A percentile compares a stretch with the other conserved stretches of the same genome.
phyloP scores from a whole-genome alignment of 164 flowering plant genomes.

The Magnolia sinica region DNA sequence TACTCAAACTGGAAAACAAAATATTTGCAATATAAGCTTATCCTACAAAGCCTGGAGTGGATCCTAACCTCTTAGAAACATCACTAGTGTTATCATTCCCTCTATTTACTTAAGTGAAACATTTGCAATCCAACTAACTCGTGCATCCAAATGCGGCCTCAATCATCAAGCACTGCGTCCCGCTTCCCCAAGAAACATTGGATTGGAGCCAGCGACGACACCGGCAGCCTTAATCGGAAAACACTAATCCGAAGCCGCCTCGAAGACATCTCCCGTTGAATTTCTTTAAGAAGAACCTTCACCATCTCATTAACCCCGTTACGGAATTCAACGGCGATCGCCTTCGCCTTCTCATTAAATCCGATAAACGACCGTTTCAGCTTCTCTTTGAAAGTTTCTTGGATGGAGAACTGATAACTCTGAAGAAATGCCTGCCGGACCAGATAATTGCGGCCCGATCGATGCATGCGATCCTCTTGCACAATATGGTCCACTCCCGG shows the following conservation, averaged over 20 bases:
- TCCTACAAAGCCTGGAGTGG: too few species aligned
- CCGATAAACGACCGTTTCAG: constrained; percentile 14
- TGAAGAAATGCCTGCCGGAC: constrained; percentile 33
- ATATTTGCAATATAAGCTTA: too few species aligned
- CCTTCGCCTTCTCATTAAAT: constrained; percentile 12
- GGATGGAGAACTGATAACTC: constrained; percentile 30
- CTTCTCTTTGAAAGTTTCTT: constrained; percentile 21
- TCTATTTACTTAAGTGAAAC: too few species aligned
- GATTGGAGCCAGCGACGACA: neutral
- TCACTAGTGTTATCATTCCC: too few species aligned
- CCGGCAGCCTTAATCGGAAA: constrained; percentile 1
- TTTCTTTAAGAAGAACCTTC: neutral
- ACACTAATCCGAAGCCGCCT: neutral
- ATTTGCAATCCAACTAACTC: too few species aligned
- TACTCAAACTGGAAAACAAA: too few species aligned
- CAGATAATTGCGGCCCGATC: constrained; percentile 13
- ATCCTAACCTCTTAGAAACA: too few species aligned
- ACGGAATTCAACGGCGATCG: constrained; percentile 6
- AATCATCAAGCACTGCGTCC: neutral
- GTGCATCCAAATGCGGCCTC: neutral
- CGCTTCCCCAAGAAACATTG: neutral
- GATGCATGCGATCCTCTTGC: neutral
- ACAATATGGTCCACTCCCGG: neutral
- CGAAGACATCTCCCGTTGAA: constrained; percentile 6
- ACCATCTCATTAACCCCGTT: constrained; percentile 4